Conservation (phyloP, 208 protist species). For the Trypanosoma grayi region DNA sequence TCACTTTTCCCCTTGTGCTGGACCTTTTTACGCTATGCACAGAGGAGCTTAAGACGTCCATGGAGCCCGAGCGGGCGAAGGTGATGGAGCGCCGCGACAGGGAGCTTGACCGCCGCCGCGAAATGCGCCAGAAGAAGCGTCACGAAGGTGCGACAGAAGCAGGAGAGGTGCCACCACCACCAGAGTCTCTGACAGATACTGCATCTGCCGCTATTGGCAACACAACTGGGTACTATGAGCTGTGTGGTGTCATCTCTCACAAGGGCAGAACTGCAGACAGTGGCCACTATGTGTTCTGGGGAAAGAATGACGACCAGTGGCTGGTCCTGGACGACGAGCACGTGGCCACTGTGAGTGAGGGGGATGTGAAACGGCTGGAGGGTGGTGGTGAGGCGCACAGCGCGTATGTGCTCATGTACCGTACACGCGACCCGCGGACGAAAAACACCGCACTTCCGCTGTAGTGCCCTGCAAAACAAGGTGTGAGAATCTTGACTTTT, state of each 20-base stretch:
- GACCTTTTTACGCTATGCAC: conserved; percentile 54
- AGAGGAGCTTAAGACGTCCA: conserved; percentile 45
- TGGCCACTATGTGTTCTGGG: conserved; percentile 93
- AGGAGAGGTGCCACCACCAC: conserved; percentile 6
- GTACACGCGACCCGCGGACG: conserved; percentile 57
- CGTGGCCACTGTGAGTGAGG: conserved; percentile 64
- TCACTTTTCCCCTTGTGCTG: conserved; percentile 76
- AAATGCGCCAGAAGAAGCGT: conserved; percentile 18
- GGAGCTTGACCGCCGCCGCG: conserved; percentile 44
- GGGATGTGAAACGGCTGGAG: conserved; percentile 71
- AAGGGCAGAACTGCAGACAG: conserved; percentile 86
- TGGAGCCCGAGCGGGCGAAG: conserved; percentile 36
- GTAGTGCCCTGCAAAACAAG: conserved; percentile 25
- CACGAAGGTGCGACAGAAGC: conserved; percentile 15
- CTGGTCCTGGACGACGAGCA: conserved; percentile 76
- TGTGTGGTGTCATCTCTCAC: conserved; percentile 90
- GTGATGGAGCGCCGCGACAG: conserved; percentile 51
- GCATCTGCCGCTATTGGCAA: conserved; percentile 32
- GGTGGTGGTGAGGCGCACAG: conserved; percentile 80
- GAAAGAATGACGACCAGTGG: conserved; percentile 66
- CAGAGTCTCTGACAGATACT: conserved; percentile 29
- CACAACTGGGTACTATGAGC: conserved; percentile 83
- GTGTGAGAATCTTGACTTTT: background rate
- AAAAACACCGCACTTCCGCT: conserved; percentile 41
- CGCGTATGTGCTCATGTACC: conserved; percentile 83